These are phyloP conservation scores for Russula vinacea DNA, from an alignment of 768 basidiomycete species.

Conservation along the genomic window DNA sequence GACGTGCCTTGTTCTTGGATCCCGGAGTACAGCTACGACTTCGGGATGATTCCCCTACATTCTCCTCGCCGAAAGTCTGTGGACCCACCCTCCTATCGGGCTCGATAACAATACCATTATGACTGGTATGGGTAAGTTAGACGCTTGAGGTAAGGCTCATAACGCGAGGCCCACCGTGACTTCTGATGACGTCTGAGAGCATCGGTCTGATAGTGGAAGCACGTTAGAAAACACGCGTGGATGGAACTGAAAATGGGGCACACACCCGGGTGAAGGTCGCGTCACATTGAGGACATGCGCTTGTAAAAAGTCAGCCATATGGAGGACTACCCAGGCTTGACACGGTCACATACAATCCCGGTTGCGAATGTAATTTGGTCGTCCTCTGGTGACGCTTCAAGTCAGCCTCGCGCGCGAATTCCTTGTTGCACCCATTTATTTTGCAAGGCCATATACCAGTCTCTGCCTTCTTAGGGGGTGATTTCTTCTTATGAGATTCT, in stretches of 20 bases:
- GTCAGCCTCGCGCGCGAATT: conserved; percentile 80
- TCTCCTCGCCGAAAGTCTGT: conserved; percentile 31
- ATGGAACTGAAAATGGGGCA: conserved; percentile 27
- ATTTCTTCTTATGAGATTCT: conserved; percentile 43
- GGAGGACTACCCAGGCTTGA: conserved; percentile 33
- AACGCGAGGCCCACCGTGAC: conserved; percentile 53
- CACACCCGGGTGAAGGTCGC: conserved; percentile 75
- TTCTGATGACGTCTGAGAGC: conserved; percentile 78
- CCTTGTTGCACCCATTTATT: conserved; percentile 77
- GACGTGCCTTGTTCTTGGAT: conserved; percentile 37
- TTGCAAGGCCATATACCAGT: conserved; percentile 73
- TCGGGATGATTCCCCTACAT: conserved; percentile 40
- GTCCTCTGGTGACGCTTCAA: conserved; percentile 79
- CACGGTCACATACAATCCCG: conserved; percentile 55
- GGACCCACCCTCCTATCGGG: conserved; percentile 37
- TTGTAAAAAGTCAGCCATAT: conserved; percentile 34
- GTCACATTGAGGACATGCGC: conserved; percentile 76
- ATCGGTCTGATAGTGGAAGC: conserved; percentile 53
- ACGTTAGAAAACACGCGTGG: background rate
- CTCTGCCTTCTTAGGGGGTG: conserved; percentile 44
- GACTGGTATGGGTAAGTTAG: conserved; percentile 40
- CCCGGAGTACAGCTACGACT: conserved; percentile 54
- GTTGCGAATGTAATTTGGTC: conserved; percentile 71
- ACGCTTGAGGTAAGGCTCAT: conserved; percentile 15
- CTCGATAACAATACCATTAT: conserved; percentile 66